These are phyloP conservation scores for Beauveria sp. DNA, from an alignment of 2,329 filamentous ascomycete genomes.

Conservation along the genomic window DNA sequence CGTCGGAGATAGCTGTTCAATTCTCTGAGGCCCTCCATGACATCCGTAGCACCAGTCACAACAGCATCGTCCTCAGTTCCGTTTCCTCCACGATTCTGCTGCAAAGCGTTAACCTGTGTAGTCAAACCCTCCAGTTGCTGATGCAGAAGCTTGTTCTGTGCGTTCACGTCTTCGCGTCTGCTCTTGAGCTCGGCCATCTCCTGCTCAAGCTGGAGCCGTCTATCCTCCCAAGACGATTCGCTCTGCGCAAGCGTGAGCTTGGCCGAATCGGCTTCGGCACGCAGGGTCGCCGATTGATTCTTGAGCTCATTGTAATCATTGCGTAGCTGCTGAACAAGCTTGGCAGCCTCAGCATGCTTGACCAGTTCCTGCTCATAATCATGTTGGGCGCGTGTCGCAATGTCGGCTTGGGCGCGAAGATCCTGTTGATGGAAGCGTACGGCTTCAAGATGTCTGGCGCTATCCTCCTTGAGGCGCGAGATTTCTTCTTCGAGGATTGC, in stretches of 20 bases:
- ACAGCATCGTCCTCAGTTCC: slow-evolving; percentile 46
- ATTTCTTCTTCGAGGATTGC: slow-evolving; percentile 71
- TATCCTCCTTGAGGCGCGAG: slow-evolving; percentile 72
- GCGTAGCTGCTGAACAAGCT: slow-evolving; percentile 70
- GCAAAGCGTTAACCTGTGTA: slow-evolving; percentile 69
- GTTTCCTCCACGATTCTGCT: slow-evolving; percentile 60
- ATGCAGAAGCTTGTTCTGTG: slow-evolving; percentile 86
- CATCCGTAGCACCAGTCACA: slow-evolving; percentile 46
- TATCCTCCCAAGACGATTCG: slow-evolving; percentile 82
- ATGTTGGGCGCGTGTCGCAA: slow-evolving; percentile 85
- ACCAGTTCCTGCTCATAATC: slow-evolving; percentile 92
- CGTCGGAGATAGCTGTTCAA: slow-evolving; percentile 85
- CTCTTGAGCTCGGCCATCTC: slow-evolving; percentile 74
- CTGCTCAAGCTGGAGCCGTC: slow-evolving; percentile 70
- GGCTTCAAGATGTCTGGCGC: slow-evolving; percentile 69
- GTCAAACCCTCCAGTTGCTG: slow-evolving; percentile 80
- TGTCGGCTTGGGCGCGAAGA: slow-evolving; percentile 85
- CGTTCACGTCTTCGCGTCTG: slow-evolving; percentile 73
- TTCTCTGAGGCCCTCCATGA: slow-evolving; percentile 73
- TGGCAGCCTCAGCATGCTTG: slow-evolving; percentile 93
- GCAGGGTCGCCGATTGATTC: slow-evolving; percentile 65
- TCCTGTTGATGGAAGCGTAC: slow-evolving; percentile 85
- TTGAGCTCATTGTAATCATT: slow-evolving; percentile 75
- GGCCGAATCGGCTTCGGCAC: slow-evolving; percentile 77
- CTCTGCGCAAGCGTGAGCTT: slow-evolving; percentile 71